Percentiles rank a stretch among this genome's conserved stretches.
Conservation (phyloP, 148 eudicot genomes). For the Rhododendron ferrugineum region DNA sequence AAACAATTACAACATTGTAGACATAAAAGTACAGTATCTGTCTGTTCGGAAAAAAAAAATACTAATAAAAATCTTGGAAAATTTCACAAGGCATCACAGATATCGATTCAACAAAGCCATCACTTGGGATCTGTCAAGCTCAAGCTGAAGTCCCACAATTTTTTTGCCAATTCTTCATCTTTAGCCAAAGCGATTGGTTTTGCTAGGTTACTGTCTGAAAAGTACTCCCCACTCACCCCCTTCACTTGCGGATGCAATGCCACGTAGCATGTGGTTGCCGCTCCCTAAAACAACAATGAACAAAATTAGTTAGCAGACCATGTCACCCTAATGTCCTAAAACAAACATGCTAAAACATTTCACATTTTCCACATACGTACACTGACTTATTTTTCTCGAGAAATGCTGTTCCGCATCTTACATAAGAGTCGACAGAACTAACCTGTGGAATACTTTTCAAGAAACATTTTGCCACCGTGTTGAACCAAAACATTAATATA, state of each 20-base stretch:
- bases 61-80: background rate
- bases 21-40: background rate
- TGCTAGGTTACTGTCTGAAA: constrained; percentile 51
- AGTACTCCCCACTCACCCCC: constrained; percentile 59
- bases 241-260: background rate
- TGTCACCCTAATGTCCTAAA: background rate
- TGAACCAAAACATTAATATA: too few relatives aligned
- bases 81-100: background rate
- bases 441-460: constrained; percentile 69
- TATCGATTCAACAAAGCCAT: background rate
- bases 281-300: constrained; percentile 40
- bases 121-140: constrained; percentile 29
- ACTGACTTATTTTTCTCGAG: background rate
- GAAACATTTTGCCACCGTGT: constrained; percentile 39
- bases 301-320: background rate
- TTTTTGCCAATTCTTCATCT: constrained; percentile 49
- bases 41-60: background rate
- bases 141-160: constrained; percentile 75
- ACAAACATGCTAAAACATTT: background rate
- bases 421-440: constrained; percentile 3
- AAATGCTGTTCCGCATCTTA: background rate
- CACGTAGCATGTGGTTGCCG: constrained; percentile 34
- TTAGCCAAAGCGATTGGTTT: constrained; percentile 30
- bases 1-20: background rate
- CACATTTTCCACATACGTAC: background rate